phyloP scores from a whole-genome alignment of 495 filamentous ascomycete species.

The Parathielavia hyrcaniae region DNA sequence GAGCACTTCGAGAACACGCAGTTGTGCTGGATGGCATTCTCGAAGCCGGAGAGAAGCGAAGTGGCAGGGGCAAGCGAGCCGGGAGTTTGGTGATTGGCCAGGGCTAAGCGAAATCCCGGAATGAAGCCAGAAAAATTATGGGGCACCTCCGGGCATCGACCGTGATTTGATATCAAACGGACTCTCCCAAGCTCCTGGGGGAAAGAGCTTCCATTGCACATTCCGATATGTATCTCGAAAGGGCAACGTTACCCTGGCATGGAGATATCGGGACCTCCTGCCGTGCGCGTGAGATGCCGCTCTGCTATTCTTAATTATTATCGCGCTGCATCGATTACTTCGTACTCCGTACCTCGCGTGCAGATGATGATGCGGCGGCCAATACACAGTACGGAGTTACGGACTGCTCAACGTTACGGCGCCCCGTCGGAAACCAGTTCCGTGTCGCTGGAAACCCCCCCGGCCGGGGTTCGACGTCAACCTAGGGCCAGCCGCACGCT shows the following conservation, averaged over 20 bases:
- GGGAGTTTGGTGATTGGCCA: conserved; percentile 42
- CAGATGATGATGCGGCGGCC: background rate
- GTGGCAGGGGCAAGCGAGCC: conserved; percentile 41
- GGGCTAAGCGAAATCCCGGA: conserved; percentile 39
- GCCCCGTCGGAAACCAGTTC: background rate
- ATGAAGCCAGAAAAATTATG: background rate
- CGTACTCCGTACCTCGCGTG: too few relatives aligned
- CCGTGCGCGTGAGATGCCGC: background rate
- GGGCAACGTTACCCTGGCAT: too few relatives aligned
- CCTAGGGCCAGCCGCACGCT: conserved; percentile 9
- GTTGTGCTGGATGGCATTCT: background rate
- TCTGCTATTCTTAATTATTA: too few relatives aligned
- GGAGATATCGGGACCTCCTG: too few relatives aligned
- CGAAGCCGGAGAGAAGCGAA: conserved; percentile 10
- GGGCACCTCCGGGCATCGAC: conserved; percentile 1
- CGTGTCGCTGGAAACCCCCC: conserved; percentile 4
- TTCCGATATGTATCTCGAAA: too few relatives aligned
- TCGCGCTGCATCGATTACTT: too few relatives aligned
- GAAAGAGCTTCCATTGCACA: too few relatives aligned
- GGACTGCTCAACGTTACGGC: background rate
- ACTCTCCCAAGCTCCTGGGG: background rate
- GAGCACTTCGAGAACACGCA: background rate
- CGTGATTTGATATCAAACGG: conserved; percentile 1
- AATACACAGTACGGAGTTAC: too few relatives aligned
- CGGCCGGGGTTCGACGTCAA: background rate